Percentiles rank a stretch among this genome's conserved stretches.
These are phyloP conservation scores for Metschnikowia arizonensis DNA, from an alignment of 805 yeast species.

Conservation along the genomic window DNA sequence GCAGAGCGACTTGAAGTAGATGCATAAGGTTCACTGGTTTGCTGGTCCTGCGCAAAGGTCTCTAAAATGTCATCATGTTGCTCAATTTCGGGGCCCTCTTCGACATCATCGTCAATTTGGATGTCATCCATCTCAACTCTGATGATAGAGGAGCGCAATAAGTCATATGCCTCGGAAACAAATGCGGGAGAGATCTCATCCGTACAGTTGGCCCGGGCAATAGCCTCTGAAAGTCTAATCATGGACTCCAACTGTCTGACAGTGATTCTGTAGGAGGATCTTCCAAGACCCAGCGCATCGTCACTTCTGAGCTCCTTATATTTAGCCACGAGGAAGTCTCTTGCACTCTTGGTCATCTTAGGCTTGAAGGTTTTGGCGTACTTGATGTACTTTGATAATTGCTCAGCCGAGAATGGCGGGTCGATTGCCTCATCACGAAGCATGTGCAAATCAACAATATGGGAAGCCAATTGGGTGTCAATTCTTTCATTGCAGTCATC, in stretches of 20 bases:
- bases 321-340: constrained; percentile 67
- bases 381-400: constrained; percentile 79
- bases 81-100: constrained; percentile 19
- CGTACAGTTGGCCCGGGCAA: constrained; percentile 94
- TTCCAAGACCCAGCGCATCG: constrained; percentile 84
- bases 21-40: constrained; percentile 1
- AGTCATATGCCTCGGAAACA: constrained; percentile 90
- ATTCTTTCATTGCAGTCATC: constrained; percentile 92
- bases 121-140: constrained; percentile 93
- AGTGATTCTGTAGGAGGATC: constrained; percentile 88
- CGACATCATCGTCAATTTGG: constrained; percentile 69
- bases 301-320: constrained; percentile 84
- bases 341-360: constrained; percentile 73
- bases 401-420: constrained; percentile 87
- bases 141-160: constrained; percentile 85
- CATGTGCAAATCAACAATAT: constrained; percentile 92
- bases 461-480: constrained; percentile 86
- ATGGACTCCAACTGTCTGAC: constrained; percentile 94
- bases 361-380: constrained; percentile 95
- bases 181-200: constrained; percentile 78
- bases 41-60: constrained; percentile 12
- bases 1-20: constrained; percentile 1
- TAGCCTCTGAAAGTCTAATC: constrained; percentile 91
- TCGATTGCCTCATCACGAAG: constrained; percentile 81
- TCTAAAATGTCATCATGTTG: constrained; percentile 14